Conservation (phyloP, 139 green algal species). For the Picochlorum sp. region DNA sequence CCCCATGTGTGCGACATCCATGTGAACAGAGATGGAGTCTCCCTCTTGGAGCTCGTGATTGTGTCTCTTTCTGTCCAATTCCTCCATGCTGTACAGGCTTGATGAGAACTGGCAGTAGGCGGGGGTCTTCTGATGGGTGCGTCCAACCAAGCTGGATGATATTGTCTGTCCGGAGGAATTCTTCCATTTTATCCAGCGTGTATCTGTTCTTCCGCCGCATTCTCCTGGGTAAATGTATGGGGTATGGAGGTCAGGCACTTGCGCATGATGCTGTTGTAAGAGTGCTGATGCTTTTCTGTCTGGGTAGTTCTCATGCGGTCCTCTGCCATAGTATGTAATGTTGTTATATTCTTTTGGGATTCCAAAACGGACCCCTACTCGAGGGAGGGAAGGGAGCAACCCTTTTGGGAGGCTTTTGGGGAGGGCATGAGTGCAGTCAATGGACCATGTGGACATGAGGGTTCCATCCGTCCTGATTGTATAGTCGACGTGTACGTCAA, state of each 20-base stretch:
- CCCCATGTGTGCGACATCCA: slow-evolving; percentile 87
- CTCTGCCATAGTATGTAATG: slow-evolving; percentile 42
- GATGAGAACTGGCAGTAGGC: slow-evolving; percentile 27
- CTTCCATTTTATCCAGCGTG: slow-evolving; percentile 51
- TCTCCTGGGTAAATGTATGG: slow-evolving; percentile 85
- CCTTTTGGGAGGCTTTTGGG: slow-evolving; percentile 36
- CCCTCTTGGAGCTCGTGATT: slow-evolving; percentile 51
- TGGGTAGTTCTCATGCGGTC: slow-evolving; percentile 86
- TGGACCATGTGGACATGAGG: slow-evolving; percentile 30
- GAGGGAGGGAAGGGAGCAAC: slow-evolving; percentile 42
- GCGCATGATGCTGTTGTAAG: slow-evolving; percentile 19
- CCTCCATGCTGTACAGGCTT: slow-evolving; percentile 29
- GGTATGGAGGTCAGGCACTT: slow-evolving; percentile 47
- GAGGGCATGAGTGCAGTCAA: slow-evolving; percentile 55
- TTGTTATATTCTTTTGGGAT: slow-evolving; percentile 1
- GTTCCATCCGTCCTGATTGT: background rate
- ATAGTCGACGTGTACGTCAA: slow-evolving; percentile 33
- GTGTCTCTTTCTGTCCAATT: slow-evolving; percentile 47
- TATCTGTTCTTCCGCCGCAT: slow-evolving; percentile 59
- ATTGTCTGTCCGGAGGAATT: slow-evolving; percentile 2
- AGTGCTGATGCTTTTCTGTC: slow-evolving; percentile 62
- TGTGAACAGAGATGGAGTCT: slow-evolving; percentile 49
- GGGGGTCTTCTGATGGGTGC: background rate
- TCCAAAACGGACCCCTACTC: slow-evolving; percentile 54
- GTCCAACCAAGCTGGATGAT: background rate